Percentiles rank a stretch among this genome's conserved stretches.
Evolutionary conservation across 345 rosid species (phyloP).

Genomic region (Eutrema japonicum): DNA sequence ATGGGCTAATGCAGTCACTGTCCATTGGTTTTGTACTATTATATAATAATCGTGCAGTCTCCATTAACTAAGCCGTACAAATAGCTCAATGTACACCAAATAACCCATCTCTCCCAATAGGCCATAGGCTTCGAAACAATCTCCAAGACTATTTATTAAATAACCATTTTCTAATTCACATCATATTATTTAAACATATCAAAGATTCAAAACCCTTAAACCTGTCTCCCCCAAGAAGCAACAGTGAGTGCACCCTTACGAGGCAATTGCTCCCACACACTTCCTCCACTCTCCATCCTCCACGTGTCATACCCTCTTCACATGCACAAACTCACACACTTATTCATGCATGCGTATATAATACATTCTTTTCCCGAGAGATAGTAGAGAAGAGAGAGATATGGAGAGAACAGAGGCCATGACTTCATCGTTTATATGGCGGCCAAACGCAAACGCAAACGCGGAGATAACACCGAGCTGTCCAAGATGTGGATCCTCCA

Average conservation of each 20-base stretch:
- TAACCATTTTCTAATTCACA: conserved; percentile 15
- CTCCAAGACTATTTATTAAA: conserved; percentile 27
- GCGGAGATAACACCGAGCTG: conserved; percentile 46
- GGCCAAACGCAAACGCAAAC: conserved; percentile 43
- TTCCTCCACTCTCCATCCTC: conserved; percentile 36
- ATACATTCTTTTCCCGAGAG: conserved; percentile 20
- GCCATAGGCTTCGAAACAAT: conserved; percentile 44
- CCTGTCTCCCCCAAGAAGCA: conserved; percentile 42
- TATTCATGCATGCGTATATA: conserved; percentile 47
- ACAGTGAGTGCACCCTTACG: conserved; percentile 43
- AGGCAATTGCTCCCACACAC: conserved; percentile 43
- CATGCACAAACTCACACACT: conserved; percentile 32
- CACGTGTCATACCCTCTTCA: conserved; percentile 41
- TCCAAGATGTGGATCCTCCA: conserved; percentile 47
- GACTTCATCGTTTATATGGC: conserved; percentile 44
- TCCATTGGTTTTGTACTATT: too few relatives aligned
- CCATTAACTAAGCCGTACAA: conserved; percentile 43
- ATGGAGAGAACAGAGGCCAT: conserved; percentile 45
- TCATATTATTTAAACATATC: conserved; percentile 12
- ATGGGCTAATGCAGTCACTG: too few relatives aligned
- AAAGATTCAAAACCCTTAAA: conserved; percentile 38
- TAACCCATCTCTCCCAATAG: conserved; percentile 33
- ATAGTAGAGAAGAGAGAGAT: conserved; percentile 19
- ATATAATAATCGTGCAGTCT: conserved; percentile 13
- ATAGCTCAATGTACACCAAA: conserved; percentile 43